Evolutionary conservation across 306 rosid species (phyloP).

Genomic region (Rubus parviflorus): DNA sequence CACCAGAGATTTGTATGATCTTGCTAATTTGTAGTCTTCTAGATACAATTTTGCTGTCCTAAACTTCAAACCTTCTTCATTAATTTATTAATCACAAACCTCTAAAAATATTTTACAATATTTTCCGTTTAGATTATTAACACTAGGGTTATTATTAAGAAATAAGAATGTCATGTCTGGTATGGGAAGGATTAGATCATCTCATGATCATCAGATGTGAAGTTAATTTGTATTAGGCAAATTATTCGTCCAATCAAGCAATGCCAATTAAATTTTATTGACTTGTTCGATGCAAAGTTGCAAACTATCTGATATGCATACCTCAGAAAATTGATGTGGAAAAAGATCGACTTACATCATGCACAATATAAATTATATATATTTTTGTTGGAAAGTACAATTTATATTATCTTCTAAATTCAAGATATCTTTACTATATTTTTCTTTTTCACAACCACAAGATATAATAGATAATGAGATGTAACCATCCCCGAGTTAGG

Average conservation of each 20-base stretch:
- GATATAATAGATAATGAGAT: neutral
- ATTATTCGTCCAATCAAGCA: neutral
- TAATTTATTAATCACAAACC: neutral
- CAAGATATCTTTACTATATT: neutral
- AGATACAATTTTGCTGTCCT: conserved; percentile 3
- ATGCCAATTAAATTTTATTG: neutral
- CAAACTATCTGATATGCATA: neutral
- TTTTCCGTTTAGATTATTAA: neutral
- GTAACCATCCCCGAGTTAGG: neutral
- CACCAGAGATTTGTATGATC: conserved; percentile 52
- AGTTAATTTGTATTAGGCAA: neutral
- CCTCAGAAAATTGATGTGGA: neutral
- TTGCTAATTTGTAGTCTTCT: conserved; percentile 14
- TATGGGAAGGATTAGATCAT: neutral
- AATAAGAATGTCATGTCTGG: neutral
- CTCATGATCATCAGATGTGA: neutral
- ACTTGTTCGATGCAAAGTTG: neutral
- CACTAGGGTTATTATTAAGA: neutral
- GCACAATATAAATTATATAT: neutral
- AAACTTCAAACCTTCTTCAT: neutral
- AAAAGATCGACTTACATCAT: neutral
- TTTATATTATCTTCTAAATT: neutral
- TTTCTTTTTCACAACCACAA: neutral
- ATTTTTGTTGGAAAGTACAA: too few relatives aligned
- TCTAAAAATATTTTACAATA: neutral